phyloP scores from a whole-genome alignment of 2,329 filamentous ascomycete genomes.

The Claviceps cyperi region DNA sequence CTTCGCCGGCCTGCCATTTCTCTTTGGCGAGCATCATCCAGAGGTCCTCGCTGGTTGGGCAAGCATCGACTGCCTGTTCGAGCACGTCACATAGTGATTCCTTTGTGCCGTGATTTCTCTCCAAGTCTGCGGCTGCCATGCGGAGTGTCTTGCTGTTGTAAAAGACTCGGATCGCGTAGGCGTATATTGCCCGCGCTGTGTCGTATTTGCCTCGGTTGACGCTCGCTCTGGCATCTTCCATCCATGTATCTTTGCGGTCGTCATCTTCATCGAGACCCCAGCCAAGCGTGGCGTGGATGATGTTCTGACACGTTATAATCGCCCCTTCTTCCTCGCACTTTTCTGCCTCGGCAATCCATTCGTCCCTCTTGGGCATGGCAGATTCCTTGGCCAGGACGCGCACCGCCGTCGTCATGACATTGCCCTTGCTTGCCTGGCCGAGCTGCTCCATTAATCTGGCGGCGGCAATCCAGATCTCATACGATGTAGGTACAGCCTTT shows the following conservation, averaged over 20 bases:
- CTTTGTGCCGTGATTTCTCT: slow-evolving; percentile 74
- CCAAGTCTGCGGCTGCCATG: slow-evolving; percentile 80
- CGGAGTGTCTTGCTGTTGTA: slow-evolving; percentile 77
- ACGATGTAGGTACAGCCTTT: slow-evolving; percentile 81
- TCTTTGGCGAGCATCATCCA: slow-evolving; percentile 96
- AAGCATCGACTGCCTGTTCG: slow-evolving; percentile 87
- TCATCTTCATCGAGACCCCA: slow-evolving; percentile 93
- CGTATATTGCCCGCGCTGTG: slow-evolving; percentile 86
- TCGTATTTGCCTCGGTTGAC: slow-evolving; percentile 73
- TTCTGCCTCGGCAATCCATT: slow-evolving; percentile 92
- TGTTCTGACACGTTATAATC: slow-evolving; percentile 70
- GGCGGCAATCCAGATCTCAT: slow-evolving; percentile 95
- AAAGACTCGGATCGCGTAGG: slow-evolving; percentile 80
- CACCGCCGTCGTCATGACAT: slow-evolving; percentile 88
- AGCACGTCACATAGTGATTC: slow-evolving; percentile 74
- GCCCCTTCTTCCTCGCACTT: slow-evolving; percentile 89
- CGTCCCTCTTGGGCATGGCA: slow-evolving; percentile 92
- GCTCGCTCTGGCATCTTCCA: slow-evolving; percentile 77
- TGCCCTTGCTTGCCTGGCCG: slow-evolving; percentile 64
- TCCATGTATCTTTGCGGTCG: slow-evolving; percentile 89
- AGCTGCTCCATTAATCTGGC: slow-evolving; percentile 79
- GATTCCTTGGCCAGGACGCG: slow-evolving; percentile 79
- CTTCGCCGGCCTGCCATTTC: slow-evolving; percentile 78
- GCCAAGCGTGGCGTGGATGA: slow-evolving; percentile 82
- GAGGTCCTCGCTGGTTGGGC: slow-evolving; percentile 76